These are phyloP conservation scores for Tylopilus intermedius DNA, from an alignment of 768 basidiomycete genomes.

Conservation along the genomic window DNA sequence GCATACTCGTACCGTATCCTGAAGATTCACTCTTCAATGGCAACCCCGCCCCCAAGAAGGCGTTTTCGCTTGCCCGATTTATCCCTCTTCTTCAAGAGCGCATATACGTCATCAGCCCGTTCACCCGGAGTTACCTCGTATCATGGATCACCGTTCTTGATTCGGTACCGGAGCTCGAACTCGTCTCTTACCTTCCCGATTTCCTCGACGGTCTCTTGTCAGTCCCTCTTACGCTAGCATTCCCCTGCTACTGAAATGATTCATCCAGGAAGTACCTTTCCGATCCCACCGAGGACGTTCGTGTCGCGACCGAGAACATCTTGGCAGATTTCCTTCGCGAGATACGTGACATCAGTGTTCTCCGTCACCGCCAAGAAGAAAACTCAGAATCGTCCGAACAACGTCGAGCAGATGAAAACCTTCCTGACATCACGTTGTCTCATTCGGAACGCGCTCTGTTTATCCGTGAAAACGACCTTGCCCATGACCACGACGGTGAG, in stretches of 20 bases:
- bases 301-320: conserved; percentile 84
- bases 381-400: conserved; percentile 37
- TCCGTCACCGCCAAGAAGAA: conserved; percentile 64
- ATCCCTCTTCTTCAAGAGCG: conserved; percentile 91
- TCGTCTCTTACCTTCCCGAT: conserved; percentile 91
- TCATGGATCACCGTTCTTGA: conserved; percentile 95
- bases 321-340: conserved; percentile 88
- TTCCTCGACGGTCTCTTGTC: conserved; percentile 91
- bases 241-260: conserved; percentile 4
- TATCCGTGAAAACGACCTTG: conserved; percentile 43
- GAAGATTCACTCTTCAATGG: conserved; percentile 35
- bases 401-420: conserved; percentile 45
- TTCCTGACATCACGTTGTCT: conserved; percentile 56
- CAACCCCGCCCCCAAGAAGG: conserved; percentile 49
- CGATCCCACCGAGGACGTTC: conserved; percentile 91
- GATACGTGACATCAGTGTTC: conserved; percentile 76
- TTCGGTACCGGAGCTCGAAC: conserved; percentile 92
- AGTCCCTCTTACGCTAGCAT: conserved; percentile 28
- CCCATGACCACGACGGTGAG: conserved; percentile 37
- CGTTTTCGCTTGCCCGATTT: conserved; percentile 92
- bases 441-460: conserved; percentile 55
- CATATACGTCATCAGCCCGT: conserved; percentile 92
- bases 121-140: conserved; percentile 93
- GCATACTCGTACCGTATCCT: conserved; percentile 63
- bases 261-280: conserved; percentile 80